phyloP scores from a whole-genome alignment of 768 basidiomycete species.

The Auriculariales sp. region DNA sequence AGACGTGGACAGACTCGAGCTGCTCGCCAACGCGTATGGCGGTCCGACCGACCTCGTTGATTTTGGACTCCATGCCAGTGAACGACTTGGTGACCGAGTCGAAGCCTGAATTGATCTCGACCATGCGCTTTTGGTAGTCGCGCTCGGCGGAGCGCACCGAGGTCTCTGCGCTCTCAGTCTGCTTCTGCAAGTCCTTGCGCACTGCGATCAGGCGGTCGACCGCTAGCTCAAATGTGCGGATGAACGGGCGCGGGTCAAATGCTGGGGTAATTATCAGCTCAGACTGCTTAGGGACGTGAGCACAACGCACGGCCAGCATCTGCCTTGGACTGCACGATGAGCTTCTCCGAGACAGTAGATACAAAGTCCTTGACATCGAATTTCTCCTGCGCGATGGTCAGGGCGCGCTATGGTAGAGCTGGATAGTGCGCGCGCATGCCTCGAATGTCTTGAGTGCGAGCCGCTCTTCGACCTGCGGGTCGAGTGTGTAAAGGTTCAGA shows the following conservation, averaged over 20 bases:
- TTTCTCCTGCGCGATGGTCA: slow-evolving; percentile 41
- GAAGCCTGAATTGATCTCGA: slow-evolving; percentile 85
- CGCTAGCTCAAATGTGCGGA: slow-evolving; percentile 79
- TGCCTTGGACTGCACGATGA: slow-evolving; percentile 74
- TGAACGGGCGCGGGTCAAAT: slow-evolving; percentile 90
- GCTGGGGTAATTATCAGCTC: slow-evolving; percentile 28
- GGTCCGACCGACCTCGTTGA: slow-evolving; percentile 87
- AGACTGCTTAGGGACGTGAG: not conserved
- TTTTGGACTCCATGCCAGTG: slow-evolving; percentile 74
- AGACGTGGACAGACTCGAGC: slow-evolving; percentile 84
- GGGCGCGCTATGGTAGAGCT: not conserved
- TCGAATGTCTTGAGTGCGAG: slow-evolving; percentile 26
- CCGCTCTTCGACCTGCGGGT: slow-evolving; percentile 31
- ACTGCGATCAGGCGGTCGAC: slow-evolving; percentile 79
- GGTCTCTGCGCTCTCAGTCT: slow-evolving; percentile 87
- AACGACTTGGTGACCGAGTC: slow-evolving; percentile 89
- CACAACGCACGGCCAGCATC: slow-evolving; percentile 59
- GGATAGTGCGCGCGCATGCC: slow-evolving; percentile 13
- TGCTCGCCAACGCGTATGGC: slow-evolving; percentile 95
- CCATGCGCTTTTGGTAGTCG: slow-evolving; percentile 88
- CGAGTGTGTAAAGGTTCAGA: slow-evolving; percentile 36
- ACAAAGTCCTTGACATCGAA: slow-evolving; percentile 89
- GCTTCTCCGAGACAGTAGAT: slow-evolving; percentile 69
- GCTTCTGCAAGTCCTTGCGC: slow-evolving; percentile 78
- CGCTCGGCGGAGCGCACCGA: slow-evolving; percentile 76